These are phyloP conservation scores for Lactifluus hygrophoroides DNA, from an alignment of 768 basidiomycete species.

Conservation along the genomic window DNA sequence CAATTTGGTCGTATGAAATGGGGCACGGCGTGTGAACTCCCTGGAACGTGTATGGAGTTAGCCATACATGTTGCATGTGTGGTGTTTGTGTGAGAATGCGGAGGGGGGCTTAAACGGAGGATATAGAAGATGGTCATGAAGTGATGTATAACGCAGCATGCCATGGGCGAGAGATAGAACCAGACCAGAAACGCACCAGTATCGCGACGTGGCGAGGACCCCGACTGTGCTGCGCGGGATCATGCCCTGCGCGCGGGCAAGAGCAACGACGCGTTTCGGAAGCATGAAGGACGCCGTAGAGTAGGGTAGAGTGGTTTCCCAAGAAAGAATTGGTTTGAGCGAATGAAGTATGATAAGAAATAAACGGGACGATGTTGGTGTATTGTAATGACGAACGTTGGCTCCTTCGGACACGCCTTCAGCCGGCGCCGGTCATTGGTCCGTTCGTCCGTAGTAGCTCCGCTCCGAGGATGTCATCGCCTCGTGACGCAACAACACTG, in stretches of 20 bases:
- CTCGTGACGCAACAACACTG: not conserved
- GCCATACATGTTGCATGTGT: not conserved
- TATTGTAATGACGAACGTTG: too few relatives aligned
- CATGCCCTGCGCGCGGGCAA: slow-evolving; percentile 15
- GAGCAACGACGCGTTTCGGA: slow-evolving; percentile 21
- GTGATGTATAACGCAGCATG: not conserved
- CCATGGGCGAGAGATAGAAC: not conserved
- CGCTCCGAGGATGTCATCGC: too few relatives aligned
- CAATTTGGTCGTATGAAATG: slow-evolving; percentile 64
- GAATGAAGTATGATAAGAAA: not conserved
- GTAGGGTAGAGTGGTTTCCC: not conserved
- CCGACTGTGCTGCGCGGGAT: slow-evolving; percentile 14
- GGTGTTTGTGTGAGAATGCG: not conserved
- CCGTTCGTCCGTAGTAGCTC: too few relatives aligned
- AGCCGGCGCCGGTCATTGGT: too few relatives aligned
- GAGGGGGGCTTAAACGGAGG: slow-evolving; percentile 1
- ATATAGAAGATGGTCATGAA: not conserved
- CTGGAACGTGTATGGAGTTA: slow-evolving; percentile 26
- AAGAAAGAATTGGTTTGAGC: not conserved
- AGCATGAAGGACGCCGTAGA: slow-evolving; percentile 9
- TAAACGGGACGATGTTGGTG: not conserved
- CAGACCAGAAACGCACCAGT: slow-evolving; percentile 15
- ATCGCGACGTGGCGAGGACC: slow-evolving; percentile 15
- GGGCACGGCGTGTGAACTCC: slow-evolving; percentile 43
- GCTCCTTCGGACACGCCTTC: not conserved